These are phyloP conservation scores for Phytophthora pinifolia DNA, from an alignment of 352 stramenopile genomes.

Conservation along the genomic window DNA sequence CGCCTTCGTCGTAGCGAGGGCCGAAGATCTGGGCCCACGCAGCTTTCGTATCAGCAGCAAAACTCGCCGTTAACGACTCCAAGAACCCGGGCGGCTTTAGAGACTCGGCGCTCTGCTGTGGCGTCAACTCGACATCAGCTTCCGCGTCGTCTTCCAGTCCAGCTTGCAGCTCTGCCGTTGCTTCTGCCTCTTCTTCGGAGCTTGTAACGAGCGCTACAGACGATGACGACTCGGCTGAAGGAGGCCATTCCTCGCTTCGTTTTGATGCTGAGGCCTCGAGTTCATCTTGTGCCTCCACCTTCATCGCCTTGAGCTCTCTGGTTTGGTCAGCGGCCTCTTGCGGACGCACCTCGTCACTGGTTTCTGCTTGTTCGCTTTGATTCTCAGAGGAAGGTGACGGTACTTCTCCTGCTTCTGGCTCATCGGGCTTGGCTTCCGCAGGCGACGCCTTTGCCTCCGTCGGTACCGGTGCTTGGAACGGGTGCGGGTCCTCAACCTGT, in stretches of 20 bases:
- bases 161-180: background rate
- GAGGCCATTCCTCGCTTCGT: background rate
- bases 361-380: background rate
- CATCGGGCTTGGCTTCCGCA: background rate
- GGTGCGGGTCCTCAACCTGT: no score
- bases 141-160: background rate
- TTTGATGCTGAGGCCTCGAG: background rate
- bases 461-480: background rate
- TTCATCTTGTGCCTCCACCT: background rate
- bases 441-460: background rate
- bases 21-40: constrained; percentile 63
- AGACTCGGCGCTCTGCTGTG: constrained; percentile 2
- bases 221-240: background rate
- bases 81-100: constrained; percentile 24
- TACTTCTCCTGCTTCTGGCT: no score
- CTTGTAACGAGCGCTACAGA: background rate
- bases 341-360: no score
- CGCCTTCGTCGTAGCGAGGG: constrained; percentile 49
- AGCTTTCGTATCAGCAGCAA: constrained; percentile 38
- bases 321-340: no score
- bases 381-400: background rate
- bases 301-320: background rate
- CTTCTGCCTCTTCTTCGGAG: background rate
- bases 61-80: constrained; percentile 32
- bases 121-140: background rate